Base-by-base conservation (phyloP, 2,329 filamentous ascomycete genomes). In the Tolypocladium capitatum region DNA sequence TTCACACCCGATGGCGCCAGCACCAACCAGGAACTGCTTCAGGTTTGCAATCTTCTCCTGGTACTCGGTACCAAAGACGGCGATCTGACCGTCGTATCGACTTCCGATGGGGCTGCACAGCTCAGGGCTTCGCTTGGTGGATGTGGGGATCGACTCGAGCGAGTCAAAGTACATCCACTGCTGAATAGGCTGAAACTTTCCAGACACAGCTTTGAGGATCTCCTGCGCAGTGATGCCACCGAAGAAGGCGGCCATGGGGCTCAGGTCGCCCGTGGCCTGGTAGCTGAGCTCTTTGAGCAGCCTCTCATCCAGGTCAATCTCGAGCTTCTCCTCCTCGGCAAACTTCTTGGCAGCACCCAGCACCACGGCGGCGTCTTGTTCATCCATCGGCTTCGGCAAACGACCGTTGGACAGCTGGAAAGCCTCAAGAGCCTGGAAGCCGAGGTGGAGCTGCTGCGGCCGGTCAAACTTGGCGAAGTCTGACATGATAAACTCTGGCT, bases 101-200 rank as follows among this genome's bases (percentile, higher is more conserved):
- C 83, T 85, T 42, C 85, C 86, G 34, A 79, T 72, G 33, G 92
- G 91, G 66, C 86, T 84, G 76, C 92, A 98, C 43, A 85, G 75
- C 66, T 94, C 89, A 59, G 94, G 86, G 4, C 84, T 88, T 55
- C 92, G 83, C 53, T 77, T 73, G 41, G 75, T 77, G 16, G 79
- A 85, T 2, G 81, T 76, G 1, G 92, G 91, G 2, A 98, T 75
- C 10, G 92, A 95, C 67, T 98, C 92, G n/a, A 98, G 73, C 1
- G 92, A 95, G 67, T 98, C 92, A 58, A 96, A 94, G 73, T 98
- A 97, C 63, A 98, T 76, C 81, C 86, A 97, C 65, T 98, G 92
- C 56, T 85, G 78, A 55, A 97, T 83, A n/a, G 92, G 92, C 58
- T 88, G 81, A 71, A 98, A 98, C 68, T 98, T 98, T 56, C 92